Conservation (phyloP, 2,329 filamentous ascomycete species). For the Fusarium solani-melongenae region DNA sequence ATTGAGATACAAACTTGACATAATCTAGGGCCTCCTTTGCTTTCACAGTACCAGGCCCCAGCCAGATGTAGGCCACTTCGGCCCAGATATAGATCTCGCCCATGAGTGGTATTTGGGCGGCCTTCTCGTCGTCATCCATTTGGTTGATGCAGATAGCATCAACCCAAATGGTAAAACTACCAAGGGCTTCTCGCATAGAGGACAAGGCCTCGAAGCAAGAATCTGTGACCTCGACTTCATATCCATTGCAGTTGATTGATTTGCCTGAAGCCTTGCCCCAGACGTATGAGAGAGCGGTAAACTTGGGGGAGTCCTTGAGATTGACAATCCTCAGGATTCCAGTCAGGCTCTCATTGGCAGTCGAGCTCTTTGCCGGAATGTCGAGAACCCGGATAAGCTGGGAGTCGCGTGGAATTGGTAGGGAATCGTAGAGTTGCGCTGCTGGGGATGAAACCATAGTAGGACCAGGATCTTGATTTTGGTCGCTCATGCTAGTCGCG, state of each 20-base stretch:
- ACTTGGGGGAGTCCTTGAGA: not conserved
- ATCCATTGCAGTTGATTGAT: not conserved
- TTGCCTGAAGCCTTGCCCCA: not conserved
- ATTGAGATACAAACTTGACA: not conserved
- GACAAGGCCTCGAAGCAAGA: not conserved
- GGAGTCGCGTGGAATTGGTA: not conserved
- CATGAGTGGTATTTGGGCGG: not conserved
- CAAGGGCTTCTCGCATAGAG: not conserved
- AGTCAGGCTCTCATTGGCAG: not conserved
- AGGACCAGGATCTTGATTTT: not conserved
- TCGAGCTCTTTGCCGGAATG: not conserved
- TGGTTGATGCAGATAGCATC: not conserved
- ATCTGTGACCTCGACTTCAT: not conserved
- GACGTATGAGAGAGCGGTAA: not conserved
- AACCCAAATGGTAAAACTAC: not conserved
- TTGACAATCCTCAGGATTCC: not conserved
- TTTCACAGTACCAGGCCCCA: not conserved
- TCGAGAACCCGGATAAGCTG: not conserved
- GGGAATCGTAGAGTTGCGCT: not conserved
- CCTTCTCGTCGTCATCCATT: accelerated
- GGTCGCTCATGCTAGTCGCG: not conserved
- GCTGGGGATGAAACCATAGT: too few relatives aligned
- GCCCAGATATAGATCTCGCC: not conserved
- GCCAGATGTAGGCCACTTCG: not conserved
- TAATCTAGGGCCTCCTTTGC: not conserved